phyloP scores from a whole-genome alignment of 2,329 filamentous ascomycete genomes.

The Sarocladium kiliense region DNA sequence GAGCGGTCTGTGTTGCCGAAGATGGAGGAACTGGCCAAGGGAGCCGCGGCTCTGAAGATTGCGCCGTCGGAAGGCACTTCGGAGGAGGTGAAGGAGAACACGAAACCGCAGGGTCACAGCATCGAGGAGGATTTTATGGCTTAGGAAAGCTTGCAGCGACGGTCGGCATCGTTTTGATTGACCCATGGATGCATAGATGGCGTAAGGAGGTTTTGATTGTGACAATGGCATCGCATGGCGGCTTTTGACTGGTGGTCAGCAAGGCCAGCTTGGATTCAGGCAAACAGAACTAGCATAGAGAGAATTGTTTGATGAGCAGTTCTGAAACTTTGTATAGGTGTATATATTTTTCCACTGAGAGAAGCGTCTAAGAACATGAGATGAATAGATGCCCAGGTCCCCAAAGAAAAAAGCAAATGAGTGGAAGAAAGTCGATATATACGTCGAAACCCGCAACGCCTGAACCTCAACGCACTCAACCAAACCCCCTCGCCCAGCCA shows the following conservation, averaged over 20 bases:
- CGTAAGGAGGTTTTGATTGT: background rate
- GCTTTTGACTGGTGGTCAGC: too few species aligned
- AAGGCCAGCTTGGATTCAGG: background rate
- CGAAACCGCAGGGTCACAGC: slow-evolving; percentile 17
- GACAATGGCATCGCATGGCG: background rate
- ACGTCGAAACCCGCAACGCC: slow-evolving; percentile 3
- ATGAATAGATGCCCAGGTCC: background rate
- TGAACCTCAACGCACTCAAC: background rate
- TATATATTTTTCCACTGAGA: background rate
- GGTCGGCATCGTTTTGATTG: background rate
- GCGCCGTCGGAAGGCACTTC: slow-evolving; percentile 17
- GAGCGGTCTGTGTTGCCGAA: slow-evolving; percentile 13
- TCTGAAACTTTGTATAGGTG: background rate
- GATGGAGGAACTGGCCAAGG: slow-evolving; percentile 36
- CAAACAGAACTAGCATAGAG: background rate
- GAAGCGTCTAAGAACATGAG: background rate
- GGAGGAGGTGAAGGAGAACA: slow-evolving; percentile 16
- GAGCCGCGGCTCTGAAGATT: slow-evolving; percentile 36
- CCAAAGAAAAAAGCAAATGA: background rate
- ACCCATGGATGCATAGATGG: background rate
- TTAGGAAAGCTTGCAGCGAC: slow-evolving; percentile 14
- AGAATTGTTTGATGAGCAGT: background rate
- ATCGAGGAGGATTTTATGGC: slow-evolving; percentile 43
- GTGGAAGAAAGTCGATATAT: background rate
- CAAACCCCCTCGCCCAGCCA: background rate